Evolutionary conservation across 2,329 filamentous ascomycete species (phyloP).

Genomic region (Pseudopithomyces maydicus): DNA sequence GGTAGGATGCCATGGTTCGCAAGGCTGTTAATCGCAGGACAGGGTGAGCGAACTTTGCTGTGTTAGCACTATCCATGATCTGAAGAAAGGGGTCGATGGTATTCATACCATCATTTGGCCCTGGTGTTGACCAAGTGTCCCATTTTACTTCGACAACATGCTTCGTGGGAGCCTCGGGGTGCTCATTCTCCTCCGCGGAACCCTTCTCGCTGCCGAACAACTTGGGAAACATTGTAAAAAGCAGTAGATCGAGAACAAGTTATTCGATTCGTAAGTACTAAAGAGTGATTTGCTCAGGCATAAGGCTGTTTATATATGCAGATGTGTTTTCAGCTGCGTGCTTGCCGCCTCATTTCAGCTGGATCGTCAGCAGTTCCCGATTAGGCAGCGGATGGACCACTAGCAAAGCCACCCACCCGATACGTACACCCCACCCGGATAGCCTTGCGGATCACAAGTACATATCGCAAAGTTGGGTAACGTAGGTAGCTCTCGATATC

Average conservation of each 20-base stretch:
- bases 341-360: slow-evolving; percentile 1
- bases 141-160: slow-evolving; percentile 1
- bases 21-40: slow-evolving; percentile 29
- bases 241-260: neutral
- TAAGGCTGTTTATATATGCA: neutral
- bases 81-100: neutral
- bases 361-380: neutral
- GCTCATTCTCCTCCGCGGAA: neutral
- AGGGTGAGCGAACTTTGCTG: slow-evolving; percentile 16
- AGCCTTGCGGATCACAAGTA: neutral
- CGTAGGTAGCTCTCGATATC: no score
- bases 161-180: neutral
- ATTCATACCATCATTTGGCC: slow-evolving; percentile 3
- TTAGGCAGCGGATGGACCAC: neutral
- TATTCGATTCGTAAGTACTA: neutral
- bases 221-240: neutral
- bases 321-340: neutral
- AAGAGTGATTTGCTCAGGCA: neutral
- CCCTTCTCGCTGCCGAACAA: neutral
- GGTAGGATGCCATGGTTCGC: slow-evolving; percentile 36
- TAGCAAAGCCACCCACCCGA: neutral
- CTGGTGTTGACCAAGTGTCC: slow-evolving; percentile 4
- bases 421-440: neutral
- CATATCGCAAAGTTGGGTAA: no score
- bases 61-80: neutral